phyloP scores from a whole-genome alignment of 2,329 filamentous ascomycete genomes.

The Aulographum hederae region DNA sequence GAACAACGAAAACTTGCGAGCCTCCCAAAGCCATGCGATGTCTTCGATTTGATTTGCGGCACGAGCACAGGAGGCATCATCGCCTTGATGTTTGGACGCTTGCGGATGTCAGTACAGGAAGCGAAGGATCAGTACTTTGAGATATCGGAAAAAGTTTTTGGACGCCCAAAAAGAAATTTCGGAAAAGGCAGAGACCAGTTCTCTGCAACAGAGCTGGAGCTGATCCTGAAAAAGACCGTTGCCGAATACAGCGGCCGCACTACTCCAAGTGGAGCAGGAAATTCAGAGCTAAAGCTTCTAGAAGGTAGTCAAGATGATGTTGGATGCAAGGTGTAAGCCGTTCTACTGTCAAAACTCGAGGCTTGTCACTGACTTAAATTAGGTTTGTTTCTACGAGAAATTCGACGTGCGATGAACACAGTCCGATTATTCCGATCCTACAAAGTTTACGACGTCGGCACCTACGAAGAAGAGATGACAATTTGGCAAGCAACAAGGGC shows the following conservation, averaged over 20 bases:
- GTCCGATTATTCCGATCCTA: not conserved
- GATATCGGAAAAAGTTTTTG: not conserved
- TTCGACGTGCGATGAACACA: not conserved
- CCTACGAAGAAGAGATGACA: slow-evolving; percentile 4
- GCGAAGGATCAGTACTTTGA: not conserved
- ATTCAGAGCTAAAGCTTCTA: not conserved
- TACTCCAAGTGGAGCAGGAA: not conserved
- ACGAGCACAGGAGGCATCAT: slow-evolving; percentile 13
- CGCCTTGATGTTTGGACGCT: slow-evolving; percentile 15
- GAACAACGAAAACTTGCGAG: not conserved
- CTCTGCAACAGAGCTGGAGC: not conserved
- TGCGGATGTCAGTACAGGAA: not conserved
- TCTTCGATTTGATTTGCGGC: slow-evolving; percentile 10
- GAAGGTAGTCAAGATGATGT: not conserved
- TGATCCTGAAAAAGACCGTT: not conserved
- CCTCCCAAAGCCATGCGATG: slow-evolving; percentile 1
- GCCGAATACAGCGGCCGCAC: not conserved
- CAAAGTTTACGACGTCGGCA: not conserved
- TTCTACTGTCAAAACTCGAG: not conserved
- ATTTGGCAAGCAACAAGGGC: slow-evolving; percentile 14
- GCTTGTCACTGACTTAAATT: not conserved
- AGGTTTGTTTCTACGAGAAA: not conserved
- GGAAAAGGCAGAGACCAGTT: not conserved
- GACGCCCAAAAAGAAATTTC: too few species aligned
- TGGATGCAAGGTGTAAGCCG: not conserved